phyloP scores from a whole-genome alignment of 139 green algal genomes.

The Coelastrella sp. region DNA sequence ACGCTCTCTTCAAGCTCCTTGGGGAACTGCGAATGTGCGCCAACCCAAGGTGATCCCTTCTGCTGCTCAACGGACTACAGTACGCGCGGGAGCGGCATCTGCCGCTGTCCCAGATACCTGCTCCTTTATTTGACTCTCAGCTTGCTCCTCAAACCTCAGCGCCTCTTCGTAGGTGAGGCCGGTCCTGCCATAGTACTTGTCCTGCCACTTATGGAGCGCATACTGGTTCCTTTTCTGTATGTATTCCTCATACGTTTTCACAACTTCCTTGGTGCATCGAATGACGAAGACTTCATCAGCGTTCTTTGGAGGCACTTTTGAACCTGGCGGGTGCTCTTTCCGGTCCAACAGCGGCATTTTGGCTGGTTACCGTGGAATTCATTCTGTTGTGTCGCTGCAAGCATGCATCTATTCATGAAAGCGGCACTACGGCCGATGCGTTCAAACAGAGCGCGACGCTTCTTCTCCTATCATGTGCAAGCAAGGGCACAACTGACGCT shows the following conservation, averaged over 20 bases:
- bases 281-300: slow-evolving; percentile 66
- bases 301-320: not conserved
- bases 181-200: slow-evolving; percentile 62
- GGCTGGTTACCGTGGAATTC: not conserved
- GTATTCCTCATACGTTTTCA: slow-evolving; percentile 75
- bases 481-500: no score
- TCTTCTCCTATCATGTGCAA: no score
- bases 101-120: not conserved
- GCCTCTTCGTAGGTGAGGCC: slow-evolving; percentile 84
- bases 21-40: slow-evolving; percentile 64
- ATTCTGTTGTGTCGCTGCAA: no score
- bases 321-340: slow-evolving; percentile 4
- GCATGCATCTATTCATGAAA: no score
- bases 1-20: slow-evolving; percentile 57
- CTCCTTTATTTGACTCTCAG: slow-evolving; percentile 9
- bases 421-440: no score
- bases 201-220: slow-evolving; percentile 70
- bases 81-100: not conserved
- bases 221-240: slow-evolving; percentile 63
- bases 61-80: no score
- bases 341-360: slow-evolving; percentile 2
- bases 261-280: slow-evolving; percentile 75
- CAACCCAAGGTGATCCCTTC: not conserved
- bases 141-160: slow-evolving; percentile 56
- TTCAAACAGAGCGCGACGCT: no score